Evolutionary conservation across 805 yeast species (phyloP).

Genomic region (Ogataea ganodermae): DNA sequence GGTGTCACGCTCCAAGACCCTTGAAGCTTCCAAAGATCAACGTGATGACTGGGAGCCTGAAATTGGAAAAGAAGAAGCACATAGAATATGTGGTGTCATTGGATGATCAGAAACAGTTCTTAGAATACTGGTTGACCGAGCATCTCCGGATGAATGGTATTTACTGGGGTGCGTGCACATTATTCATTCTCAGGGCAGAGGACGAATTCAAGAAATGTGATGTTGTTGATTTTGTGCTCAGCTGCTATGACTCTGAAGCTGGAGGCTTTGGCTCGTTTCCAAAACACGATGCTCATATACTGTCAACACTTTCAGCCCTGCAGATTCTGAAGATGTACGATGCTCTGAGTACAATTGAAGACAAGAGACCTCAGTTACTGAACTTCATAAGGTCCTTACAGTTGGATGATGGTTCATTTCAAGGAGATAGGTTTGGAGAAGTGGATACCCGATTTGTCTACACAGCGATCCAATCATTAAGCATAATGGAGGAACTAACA

Average conservation of each 20-base stretch:
- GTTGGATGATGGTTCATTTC: conserved; percentile 68
- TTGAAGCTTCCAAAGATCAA: too few relatives aligned
- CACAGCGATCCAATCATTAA: conserved; percentile 72
- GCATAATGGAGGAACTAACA: conserved; percentile 62
- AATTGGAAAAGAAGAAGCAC: conserved; percentile 49
- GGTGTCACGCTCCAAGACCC: too few relatives aligned
- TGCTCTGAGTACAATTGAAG: conserved; percentile 44
- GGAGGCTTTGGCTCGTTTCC: conserved; percentile 95
- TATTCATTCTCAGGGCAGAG: conserved; percentile 57
- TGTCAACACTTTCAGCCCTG: conserved; percentile 82
- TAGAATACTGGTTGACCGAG: conserved; percentile 86
- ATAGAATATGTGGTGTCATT: conserved; percentile 55
- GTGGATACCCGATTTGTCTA: conserved; percentile 90
- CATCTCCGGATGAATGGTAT: conserved; percentile 89
- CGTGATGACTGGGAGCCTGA: not conserved
- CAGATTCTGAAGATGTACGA: conserved; percentile 75
- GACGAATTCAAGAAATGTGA: conserved; percentile 61
- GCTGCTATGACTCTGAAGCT: conserved; percentile 55
- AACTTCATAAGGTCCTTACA: conserved; percentile 49
- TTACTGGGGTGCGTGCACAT: conserved; percentile 91
- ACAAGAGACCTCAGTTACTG: conserved; percentile 34
- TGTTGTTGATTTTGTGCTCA: conserved; percentile 65
- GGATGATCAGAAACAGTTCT: conserved; percentile 55
- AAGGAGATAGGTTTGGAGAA: conserved; percentile 91
- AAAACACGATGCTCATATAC: conserved; percentile 82